phyloP scores from a whole-genome alignment of 148 eudicot species.

The Rhododendron molle region DNA sequence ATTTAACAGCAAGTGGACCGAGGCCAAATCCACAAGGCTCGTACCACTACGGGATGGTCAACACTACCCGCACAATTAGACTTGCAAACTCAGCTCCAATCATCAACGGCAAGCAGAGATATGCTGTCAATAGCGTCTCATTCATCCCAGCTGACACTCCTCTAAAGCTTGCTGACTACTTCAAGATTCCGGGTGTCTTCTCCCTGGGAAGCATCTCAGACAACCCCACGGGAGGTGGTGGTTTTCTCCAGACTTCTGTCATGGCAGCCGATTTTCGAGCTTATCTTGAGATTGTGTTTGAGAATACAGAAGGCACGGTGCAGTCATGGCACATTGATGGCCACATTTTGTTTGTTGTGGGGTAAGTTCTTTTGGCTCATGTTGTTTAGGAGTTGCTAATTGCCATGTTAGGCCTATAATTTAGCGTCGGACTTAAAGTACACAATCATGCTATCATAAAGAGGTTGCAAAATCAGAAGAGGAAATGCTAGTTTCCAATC shows the following conservation, averaged over 20 bases:
- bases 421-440: background rate
- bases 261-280: conserved; percentile 54
- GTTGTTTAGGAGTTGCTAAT: background rate
- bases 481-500: background rate
- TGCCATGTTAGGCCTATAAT: background rate
- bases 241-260: conserved; percentile 47
- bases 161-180: conserved; percentile 53
- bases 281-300: conserved; percentile 49
- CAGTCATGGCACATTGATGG: conserved; percentile 64
- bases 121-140: conserved; percentile 53
- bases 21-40: conserved; percentile 67
- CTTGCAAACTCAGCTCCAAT: conserved; percentile 46
- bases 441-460: background rate
- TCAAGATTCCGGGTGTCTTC: conserved; percentile 50
- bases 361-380: conserved; percentile 27
- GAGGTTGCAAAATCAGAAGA: background rate
- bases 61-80: conserved; percentile 49
- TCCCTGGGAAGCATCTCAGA: conserved; percentile 52
- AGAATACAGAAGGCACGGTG: conserved; percentile 40
- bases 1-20: conserved; percentile 59
- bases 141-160: conserved; percentile 54
- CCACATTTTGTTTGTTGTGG: conserved; percentile 46
- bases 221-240: conserved; percentile 39
- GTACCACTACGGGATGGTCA: conserved; percentile 54
- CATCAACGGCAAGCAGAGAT: conserved; percentile 46